Conservation (phyloP, 345 rosid genomes). For the Citrus trifoliata region DNA sequence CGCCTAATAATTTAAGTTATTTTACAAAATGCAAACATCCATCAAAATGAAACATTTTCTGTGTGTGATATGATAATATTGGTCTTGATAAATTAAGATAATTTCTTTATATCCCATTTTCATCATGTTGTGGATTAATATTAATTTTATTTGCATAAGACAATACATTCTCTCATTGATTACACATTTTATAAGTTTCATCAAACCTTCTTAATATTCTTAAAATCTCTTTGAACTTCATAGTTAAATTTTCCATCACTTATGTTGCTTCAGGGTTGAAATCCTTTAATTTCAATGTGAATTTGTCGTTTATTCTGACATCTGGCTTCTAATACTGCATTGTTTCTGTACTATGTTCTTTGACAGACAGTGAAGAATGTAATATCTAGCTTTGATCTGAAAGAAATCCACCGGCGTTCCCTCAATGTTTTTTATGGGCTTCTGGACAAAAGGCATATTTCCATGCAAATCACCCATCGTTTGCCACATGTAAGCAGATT, state of each 20-base stretch:
- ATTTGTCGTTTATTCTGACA: neutral
- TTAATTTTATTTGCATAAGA: no score
- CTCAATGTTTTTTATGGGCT: constrained; percentile 6
- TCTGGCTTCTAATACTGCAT: neutral
- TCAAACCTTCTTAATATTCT: no score
- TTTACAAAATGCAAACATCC: no score
- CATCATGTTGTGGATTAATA: no score
- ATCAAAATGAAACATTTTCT: no score
- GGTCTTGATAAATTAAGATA: no score
- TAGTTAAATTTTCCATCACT: neutral
- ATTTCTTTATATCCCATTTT: no score
- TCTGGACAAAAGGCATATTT: constrained; percentile 10
- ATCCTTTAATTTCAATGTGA: neutral
- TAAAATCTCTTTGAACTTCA: neutral
- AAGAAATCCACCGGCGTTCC: neutral
- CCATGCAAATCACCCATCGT: constrained; percentile 9
- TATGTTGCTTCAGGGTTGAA: neutral
- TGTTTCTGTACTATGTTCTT: neutral
- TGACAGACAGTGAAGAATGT: constrained; percentile 21
- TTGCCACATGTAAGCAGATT: constrained; percentile 28
- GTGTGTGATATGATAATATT: no score
- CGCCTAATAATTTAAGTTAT: no score
- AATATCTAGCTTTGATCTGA: neutral
- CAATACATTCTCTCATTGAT: no score
- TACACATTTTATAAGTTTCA: no score